Percentiles rank a stretch among this genome's conserved stretches.
Conservation (phyloP, 257 asterid species). For the Petunia secreta region DNA sequence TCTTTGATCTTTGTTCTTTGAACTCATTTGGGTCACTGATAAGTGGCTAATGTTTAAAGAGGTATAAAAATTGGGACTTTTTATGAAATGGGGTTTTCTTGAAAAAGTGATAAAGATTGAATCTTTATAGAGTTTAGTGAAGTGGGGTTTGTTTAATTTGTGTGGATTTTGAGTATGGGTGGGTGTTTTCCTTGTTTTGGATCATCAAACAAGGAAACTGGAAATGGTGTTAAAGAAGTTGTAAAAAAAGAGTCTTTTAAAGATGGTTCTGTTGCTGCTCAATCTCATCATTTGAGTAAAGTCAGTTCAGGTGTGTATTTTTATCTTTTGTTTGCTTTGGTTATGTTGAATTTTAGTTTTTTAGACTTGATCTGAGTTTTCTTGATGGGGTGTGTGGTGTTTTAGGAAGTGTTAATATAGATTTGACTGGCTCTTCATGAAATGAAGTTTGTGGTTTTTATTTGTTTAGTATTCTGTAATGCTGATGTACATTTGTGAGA, state of each 20-base stretch:
- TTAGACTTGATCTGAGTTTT: constrained; percentile 18
- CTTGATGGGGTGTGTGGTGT: not conserved
- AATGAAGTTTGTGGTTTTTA: not conserved
- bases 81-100: constrained; percentile 52
- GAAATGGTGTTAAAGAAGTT: constrained; percentile 59
- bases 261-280: constrained; percentile 63
- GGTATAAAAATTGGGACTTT: constrained; percentile 49
- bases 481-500: constrained; percentile 24
- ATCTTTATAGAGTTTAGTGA: constrained; percentile 36
- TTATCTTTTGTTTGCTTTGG: constrained; percentile 22
- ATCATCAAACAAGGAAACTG: constrained; percentile 66
- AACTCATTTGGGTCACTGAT: constrained; percentile 49
- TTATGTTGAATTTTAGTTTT: constrained; percentile 23
- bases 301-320: constrained; percentile 63
- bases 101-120: constrained; percentile 37
- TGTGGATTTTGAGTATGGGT: constrained; percentile 62
- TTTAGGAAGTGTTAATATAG: constrained; percentile 8
- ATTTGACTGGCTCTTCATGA: constrained; percentile 15
- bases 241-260: constrained; percentile 67
- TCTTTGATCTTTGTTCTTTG: constrained; percentile 51
- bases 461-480: constrained; percentile 13
- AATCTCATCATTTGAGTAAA: constrained; percentile 56
- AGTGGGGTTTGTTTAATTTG: constrained; percentile 50
- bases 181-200: constrained; percentile 89
- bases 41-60: constrained; percentile 38